Conservation (phyloP, 169 alveolate species). For the Eimeria nieschulzi region DNA sequence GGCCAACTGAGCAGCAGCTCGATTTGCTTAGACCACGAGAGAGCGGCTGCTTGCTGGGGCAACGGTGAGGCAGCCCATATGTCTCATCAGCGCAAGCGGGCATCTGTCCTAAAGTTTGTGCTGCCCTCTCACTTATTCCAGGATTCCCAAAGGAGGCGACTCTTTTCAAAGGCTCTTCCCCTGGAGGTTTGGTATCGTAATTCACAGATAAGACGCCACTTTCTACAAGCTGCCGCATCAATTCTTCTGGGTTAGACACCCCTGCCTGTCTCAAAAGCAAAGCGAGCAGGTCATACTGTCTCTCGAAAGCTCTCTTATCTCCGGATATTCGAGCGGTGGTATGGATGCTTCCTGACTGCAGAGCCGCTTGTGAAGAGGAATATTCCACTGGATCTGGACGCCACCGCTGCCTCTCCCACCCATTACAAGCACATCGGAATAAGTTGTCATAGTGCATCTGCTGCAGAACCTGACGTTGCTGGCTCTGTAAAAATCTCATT, state of each 20-base stretch:
- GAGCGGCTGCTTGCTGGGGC: not conserved
- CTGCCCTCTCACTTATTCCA: not conserved
- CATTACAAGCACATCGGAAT: not conserved
- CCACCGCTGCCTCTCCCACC: not conserved
- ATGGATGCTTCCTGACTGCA: conserved; percentile 2
- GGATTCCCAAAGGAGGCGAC: not conserved
- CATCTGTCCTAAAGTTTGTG: not conserved
- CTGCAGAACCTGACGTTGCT: conserved; percentile 59
- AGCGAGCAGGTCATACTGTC: conserved; percentile 3
- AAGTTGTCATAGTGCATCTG: conserved; percentile 24
- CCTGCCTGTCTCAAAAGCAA: conserved; percentile 37
- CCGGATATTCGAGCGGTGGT: not conserved
- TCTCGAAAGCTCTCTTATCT: not conserved
- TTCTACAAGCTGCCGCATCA: conserved; percentile 36
- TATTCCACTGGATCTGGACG: conserved; percentile 8
- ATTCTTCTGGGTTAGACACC: conserved; percentile 5
- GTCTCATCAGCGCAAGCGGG: not conserved
- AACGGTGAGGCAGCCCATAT: not conserved
- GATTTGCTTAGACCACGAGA: conserved; percentile 32
- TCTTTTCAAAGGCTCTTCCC: not conserved
- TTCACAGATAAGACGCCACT: conserved; percentile 1
- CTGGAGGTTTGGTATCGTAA: conserved; percentile 11
- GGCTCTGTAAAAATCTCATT: conserved; percentile 24
- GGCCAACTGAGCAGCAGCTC: conserved; percentile 18
- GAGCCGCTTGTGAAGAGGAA: not conserved